Evolutionary conservation across 2,329 filamentous ascomycete species (phyloP).

Genomic region (Calonectria henricotiae): DNA sequence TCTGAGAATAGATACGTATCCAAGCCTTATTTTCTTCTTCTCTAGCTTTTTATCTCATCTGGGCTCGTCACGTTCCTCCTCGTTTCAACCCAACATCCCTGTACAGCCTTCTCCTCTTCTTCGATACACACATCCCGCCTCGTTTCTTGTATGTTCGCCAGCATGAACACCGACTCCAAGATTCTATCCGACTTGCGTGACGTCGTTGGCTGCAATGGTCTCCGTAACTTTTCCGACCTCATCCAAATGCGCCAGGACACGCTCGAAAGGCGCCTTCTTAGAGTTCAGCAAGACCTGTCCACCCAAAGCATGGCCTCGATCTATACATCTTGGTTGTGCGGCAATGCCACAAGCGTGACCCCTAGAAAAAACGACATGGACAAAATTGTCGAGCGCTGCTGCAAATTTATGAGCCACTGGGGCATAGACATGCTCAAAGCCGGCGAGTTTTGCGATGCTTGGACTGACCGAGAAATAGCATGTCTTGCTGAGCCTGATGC

Average conservation of each 20-base stretch:
- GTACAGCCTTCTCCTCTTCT: not conserved
- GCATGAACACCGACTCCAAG: conserved; percentile 44
- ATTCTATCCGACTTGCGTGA: conserved; percentile 47
- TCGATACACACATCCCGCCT: not conserved
- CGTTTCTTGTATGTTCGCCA: not conserved
- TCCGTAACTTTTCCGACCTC: conserved; percentile 47
- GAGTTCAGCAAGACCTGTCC: conserved; percentile 35
- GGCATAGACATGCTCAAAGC: conserved; percentile 4
- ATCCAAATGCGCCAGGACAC: conserved; percentile 49
- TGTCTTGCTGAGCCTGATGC: not conserved
- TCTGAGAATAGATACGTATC: no score
- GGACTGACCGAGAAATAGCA: conserved; percentile 4
- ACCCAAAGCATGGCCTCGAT: conserved; percentile 46
- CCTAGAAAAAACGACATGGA: not conserved
- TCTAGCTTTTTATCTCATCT: not conserved
- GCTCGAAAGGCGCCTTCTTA: conserved; percentile 45
- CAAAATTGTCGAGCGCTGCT: not conserved
- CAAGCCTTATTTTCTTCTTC: not conserved
- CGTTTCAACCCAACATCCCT: not conserved
- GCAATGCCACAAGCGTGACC: conserved; percentile 24
- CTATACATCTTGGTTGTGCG: conserved; percentile 53
- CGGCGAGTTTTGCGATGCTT: not conserved
- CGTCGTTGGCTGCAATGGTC: conserved; percentile 47
- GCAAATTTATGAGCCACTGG: conserved; percentile 2
- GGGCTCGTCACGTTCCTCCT: not conserved